phyloP scores from a whole-genome alignment of 1,139 yeast genomes.

The Taiozyma sp. region DNA sequence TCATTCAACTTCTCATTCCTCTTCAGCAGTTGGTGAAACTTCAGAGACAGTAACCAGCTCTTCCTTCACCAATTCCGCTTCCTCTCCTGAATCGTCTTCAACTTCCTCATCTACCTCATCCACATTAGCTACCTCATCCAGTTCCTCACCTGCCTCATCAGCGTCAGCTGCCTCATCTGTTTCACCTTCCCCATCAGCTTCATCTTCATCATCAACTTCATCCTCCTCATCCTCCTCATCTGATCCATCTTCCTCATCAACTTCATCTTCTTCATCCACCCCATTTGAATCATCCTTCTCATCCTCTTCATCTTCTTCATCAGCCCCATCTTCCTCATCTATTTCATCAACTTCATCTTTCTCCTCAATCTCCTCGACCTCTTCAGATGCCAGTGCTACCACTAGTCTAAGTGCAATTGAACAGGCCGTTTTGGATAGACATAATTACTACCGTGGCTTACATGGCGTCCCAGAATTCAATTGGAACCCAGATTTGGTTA shows the following conservation, averaged over 20 bases:
- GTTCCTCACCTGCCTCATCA: not conserved
- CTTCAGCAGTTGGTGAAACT: not conserved
- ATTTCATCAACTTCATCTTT: constrained; percentile 16
- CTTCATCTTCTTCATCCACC: constrained; percentile 6
- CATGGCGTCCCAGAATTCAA: constrained; percentile 42
- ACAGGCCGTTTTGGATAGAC: constrained; percentile 42
- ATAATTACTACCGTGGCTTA: constrained; percentile 47
- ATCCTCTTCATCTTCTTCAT: constrained; percentile 10
- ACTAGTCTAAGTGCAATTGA: constrained; percentile 23
- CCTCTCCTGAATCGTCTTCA: not conserved
- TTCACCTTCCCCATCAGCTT: not conserved
- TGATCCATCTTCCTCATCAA: constrained; percentile 3
- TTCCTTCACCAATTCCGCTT: not conserved
- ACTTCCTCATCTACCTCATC: constrained; percentile 3
- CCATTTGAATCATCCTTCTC: constrained; percentile 4
- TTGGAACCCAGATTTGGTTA: constrained; percentile 42
- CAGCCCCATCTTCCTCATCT: constrained; percentile 11
- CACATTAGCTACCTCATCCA: constrained; percentile 1
- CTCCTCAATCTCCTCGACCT: constrained; percentile 16
- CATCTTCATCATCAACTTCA: not conserved
- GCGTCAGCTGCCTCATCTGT: too few species aligned
- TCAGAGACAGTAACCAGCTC: not conserved
- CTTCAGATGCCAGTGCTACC: constrained; percentile 20
- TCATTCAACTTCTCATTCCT: not conserved
- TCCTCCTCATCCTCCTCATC: constrained; percentile 1